phyloP scores from a whole-genome alignment of 768 basidiomycete species.

The Punctularia strigosozonata region DNA sequence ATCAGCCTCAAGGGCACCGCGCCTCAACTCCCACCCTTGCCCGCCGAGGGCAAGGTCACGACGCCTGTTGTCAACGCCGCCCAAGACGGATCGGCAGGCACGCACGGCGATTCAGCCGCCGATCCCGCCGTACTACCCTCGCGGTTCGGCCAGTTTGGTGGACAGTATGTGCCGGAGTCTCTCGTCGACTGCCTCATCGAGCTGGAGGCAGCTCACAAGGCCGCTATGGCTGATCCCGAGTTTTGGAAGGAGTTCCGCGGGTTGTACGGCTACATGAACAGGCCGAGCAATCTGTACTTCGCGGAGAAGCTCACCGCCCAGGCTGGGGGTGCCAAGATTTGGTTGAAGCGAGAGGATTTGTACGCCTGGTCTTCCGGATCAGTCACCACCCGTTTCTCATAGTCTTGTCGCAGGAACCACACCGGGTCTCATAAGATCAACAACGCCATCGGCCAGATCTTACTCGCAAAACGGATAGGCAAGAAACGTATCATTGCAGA shows the following conservation, averaged over 20 bases:
- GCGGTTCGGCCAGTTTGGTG: slow-evolving; percentile 91
- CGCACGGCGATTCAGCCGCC: slow-evolving; percentile 19
- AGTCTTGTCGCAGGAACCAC: slow-evolving; percentile 55
- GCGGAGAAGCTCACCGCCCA: slow-evolving; percentile 85
- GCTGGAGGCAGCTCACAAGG: slow-evolving; percentile 82
- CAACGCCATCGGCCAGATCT: slow-evolving; percentile 96
- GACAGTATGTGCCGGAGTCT: slow-evolving; percentile 95
- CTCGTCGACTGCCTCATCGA: slow-evolving; percentile 88
- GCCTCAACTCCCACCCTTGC: slow-evolving; percentile 4
- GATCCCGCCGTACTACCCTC: slow-evolving; percentile 48
- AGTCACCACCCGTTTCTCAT: slow-evolving; percentile 1
- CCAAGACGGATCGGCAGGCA: slow-evolving; percentile 16
- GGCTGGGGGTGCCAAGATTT: slow-evolving; percentile 89
- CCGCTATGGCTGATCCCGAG: slow-evolving; percentile 75
- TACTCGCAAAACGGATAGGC: slow-evolving; percentile 87
- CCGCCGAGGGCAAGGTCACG: slow-evolving; percentile 21
- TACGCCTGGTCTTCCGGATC: slow-evolving; percentile 21
- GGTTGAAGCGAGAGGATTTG: slow-evolving; percentile 96
- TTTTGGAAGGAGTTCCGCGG: slow-evolving; percentile 90
- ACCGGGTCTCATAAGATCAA: slow-evolving; percentile 99
- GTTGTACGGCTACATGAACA: slow-evolving; percentile 88
- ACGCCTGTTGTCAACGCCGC: slow-evolving; percentile 20
- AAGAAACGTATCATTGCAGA: slow-evolving; percentile 98
- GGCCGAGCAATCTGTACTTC: slow-evolving; percentile 85
- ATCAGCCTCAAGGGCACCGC: slow-evolving; percentile 39